Evolutionary conservation across 306 rosid genomes (phyloP).

Genomic region (Rosa multiflora): DNA sequence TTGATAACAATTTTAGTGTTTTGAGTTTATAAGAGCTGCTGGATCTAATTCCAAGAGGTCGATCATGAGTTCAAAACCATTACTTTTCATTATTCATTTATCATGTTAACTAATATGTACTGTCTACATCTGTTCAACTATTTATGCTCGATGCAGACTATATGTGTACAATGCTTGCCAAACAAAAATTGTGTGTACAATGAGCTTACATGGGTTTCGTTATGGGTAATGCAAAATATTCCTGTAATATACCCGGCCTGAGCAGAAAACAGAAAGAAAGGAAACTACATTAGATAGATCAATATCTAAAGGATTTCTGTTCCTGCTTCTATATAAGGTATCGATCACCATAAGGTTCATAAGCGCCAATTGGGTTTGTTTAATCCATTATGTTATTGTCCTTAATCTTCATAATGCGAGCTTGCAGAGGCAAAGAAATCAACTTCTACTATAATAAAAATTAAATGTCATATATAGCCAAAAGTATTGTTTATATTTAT

Average conservation of each 20-base stretch:
- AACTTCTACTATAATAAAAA: neutral
- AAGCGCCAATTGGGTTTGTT: neutral
- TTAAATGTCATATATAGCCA: too few relatives aligned
- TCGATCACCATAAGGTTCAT: neutral
- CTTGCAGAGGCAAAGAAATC: neutral
- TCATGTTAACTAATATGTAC: neutral
- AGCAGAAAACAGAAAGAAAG: neutral
- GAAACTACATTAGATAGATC: neutral
- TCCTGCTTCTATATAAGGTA: neutral
- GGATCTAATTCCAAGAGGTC: neutral
- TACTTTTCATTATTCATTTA: neutral
- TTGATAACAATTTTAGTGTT: neutral
- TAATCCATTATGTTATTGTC: neutral
- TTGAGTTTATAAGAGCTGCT: neutral
- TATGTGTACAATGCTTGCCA: too few relatives aligned
- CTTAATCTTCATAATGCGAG: neutral
- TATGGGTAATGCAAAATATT: neutral
- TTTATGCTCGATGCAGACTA: neutral
- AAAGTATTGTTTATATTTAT: too few relatives aligned
- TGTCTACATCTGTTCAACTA: neutral
- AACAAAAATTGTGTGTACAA: neutral
- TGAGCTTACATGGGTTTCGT: neutral
- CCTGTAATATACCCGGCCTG: neutral
- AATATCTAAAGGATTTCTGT: neutral
- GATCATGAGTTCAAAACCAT: neutral